A percentile compares a stretch with the other conserved stretches of the same genome.
phyloP scores from a whole-genome alignment of 2,329 filamentous ascomycete genomes.

The Fusarium albosuccineum region DNA sequence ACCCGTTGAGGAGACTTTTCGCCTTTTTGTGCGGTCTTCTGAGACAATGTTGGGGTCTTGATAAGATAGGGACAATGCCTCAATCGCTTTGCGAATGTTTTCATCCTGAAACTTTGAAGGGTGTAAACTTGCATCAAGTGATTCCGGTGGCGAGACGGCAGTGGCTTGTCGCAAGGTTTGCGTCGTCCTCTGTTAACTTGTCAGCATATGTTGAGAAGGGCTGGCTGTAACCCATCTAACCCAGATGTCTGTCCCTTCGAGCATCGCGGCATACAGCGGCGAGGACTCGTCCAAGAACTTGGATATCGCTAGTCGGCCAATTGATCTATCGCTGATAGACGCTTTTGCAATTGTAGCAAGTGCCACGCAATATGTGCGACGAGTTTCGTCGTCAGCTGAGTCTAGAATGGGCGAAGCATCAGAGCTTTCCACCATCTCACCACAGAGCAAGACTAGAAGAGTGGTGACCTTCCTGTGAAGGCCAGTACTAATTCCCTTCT shows the following conservation, averaged over 20 bases:
- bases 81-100: constrained; percentile 47
- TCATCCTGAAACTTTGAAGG: constrained; percentile 49
- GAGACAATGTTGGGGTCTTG: constrained; percentile 39
- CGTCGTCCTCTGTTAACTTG: constrained; percentile 45
- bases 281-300: constrained; percentile 59
- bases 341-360: constrained; percentile 55
- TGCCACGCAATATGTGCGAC: constrained; percentile 54
- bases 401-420: constrained; percentile 49
- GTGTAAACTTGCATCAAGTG: constrained; percentile 41
- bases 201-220: constrained; percentile 37
- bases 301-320: constrained; percentile 57
- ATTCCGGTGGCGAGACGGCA: constrained; percentile 29
- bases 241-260: constrained; percentile 57
- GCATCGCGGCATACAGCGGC: constrained; percentile 50
- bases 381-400: constrained; percentile 45
- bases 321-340: constrained; percentile 49
- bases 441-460: constrained; percentile 58
- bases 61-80: constrained; percentile 47
- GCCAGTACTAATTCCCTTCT: constrained; percentile 30
- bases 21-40: constrained; percentile 45
- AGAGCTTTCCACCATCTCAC: constrained; percentile 54
- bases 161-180: constrained; percentile 48
- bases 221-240: constrained; percentile 48
- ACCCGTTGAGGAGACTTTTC: constrained; percentile 43
- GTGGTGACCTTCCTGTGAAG: constrained; percentile 54